Evolutionary conservation across 1,284 basidiomycete genomes (phyloP).

Genomic region (Ceratobasidium sp.): DNA sequence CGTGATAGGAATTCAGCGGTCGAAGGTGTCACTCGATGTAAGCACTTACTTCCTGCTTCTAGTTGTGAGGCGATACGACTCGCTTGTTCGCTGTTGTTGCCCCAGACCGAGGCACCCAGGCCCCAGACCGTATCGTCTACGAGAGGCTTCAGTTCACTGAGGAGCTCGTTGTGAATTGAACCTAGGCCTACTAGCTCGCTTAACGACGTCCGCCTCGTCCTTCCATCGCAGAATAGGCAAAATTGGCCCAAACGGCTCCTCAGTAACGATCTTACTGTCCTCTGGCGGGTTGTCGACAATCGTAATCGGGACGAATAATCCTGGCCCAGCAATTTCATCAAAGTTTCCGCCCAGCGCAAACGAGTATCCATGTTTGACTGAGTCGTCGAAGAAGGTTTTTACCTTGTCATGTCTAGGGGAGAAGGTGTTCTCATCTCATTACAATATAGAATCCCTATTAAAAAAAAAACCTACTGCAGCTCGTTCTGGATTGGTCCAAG

Average conservation of each 20-base stretch:
- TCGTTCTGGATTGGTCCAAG: conserved; percentile 30
- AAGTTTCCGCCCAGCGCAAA: conserved; percentile 32
- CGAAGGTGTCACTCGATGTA: background rate
- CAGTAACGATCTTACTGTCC: conserved; percentile 13
- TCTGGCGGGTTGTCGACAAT: conserved; percentile 34
- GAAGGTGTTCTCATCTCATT: no score
- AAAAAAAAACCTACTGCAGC: conserved; percentile 19
- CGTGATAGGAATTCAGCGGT: background rate
- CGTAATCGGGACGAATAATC: conserved; percentile 25
- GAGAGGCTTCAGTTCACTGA: background rate
- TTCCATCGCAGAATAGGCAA: conserved; percentile 26
- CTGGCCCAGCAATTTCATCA: background rate
- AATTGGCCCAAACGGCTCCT: conserved; percentile 33
- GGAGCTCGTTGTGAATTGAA: background rate
- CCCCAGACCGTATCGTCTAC: conserved; percentile 17
- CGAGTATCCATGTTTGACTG: conserved; percentile 8
- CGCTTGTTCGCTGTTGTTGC: background rate
- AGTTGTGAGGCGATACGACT: conserved; percentile 8
- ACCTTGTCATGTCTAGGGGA: conserved; percentile 29
- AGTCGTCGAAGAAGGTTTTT: conserved; percentile 11
- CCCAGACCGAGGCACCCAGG: conserved; percentile 31
- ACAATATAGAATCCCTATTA: background rate
- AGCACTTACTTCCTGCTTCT: conserved; percentile 26
- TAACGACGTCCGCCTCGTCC: conserved; percentile 25
- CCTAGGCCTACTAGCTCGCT: conserved; percentile 15